A percentile compares a stretch with the other conserved stretches of the same genome.
Conservation (phyloP, 305 asterid species). For the Stenogyne calaminthoides region DNA sequence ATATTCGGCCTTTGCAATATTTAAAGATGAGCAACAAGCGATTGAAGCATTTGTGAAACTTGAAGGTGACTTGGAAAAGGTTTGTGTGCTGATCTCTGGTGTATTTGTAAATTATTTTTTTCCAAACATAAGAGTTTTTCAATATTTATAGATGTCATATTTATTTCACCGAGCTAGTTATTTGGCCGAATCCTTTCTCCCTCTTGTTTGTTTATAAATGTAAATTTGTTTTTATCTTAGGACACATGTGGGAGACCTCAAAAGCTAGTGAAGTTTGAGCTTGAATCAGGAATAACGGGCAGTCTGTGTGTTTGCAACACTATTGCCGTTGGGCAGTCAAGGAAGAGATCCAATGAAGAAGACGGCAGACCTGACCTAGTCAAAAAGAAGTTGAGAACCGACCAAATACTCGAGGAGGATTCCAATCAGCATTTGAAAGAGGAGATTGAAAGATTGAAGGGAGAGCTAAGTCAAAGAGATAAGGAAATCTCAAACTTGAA, state of each 20-base stretch:
- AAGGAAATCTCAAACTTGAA: conserved; percentile 62
- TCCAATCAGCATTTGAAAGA: conserved; percentile 45
- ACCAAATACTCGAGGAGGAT: conserved; percentile 38
- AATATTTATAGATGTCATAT: neutral
- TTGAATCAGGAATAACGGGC: conserved; percentile 54
- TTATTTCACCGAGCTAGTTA: neutral
- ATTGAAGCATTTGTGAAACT: conserved; percentile 58
- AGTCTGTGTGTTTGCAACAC: conserved; percentile 57
- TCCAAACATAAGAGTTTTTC: neutral
- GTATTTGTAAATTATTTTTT: neutral
- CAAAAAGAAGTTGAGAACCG: conserved; percentile 65
- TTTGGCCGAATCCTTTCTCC: neutral
- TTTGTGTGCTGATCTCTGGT: conserved; percentile 24
- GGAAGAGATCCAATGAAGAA: conserved; percentile 57
- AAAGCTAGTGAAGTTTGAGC: conserved; percentile 56
- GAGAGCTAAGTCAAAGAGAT: conserved; percentile 61
- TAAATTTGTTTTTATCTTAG: conserved; percentile 36
- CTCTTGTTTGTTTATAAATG: neutral
- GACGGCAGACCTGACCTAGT: conserved; percentile 32
- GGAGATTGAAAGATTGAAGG: conserved; percentile 67
- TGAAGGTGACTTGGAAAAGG: conserved; percentile 68
- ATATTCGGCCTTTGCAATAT: conserved; percentile 65
- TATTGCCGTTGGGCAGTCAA: conserved; percentile 28
- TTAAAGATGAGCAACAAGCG: conserved; percentile 65
- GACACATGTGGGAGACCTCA: conserved; percentile 72